A percentile compares a stretch with the other conserved stretches of the same genome.
Conservation (phyloP, 805 yeast species). For the Nakazawaea wickerhamii region DNA sequence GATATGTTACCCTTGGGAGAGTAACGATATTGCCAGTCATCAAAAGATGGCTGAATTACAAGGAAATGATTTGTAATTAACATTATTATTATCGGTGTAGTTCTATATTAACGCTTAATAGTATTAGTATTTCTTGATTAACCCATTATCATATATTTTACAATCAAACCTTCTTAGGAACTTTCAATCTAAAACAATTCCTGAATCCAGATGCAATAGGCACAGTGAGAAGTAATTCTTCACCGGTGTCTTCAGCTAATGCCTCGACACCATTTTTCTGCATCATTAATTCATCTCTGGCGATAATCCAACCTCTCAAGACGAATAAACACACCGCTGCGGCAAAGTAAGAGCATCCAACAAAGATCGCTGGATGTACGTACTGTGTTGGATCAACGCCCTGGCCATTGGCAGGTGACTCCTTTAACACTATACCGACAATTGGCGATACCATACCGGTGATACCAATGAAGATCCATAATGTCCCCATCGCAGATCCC, state of each 20-base stretch:
- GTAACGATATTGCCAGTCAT: conserved; percentile 68
- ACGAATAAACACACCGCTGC: conserved; percentile 37
- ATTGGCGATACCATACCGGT: conserved; percentile 55
- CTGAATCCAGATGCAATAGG: conserved; percentile 2
- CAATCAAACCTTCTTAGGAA: conserved; percentile 15
- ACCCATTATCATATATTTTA: background rate
- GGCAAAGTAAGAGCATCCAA: conserved; percentile 49
- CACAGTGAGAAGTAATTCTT: conserved; percentile 14
- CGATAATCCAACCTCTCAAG: conserved; percentile 50
- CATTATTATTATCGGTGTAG: too few species aligned
- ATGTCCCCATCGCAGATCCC: conserved; percentile 41
- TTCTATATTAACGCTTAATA: too few species aligned
- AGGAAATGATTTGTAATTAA: conserved; percentile 48
- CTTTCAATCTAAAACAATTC: conserved; percentile 3
- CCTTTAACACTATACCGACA: conserved; percentile 49
- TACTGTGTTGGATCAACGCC: conserved; percentile 40
- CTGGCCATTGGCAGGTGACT: conserved; percentile 23
- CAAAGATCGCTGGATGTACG: conserved; percentile 48
- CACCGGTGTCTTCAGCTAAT: conserved; percentile 24
- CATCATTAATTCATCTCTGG: conserved; percentile 34
- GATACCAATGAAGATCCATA: conserved; percentile 46
- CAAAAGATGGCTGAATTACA: conserved; percentile 68
- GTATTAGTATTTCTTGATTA: background rate
- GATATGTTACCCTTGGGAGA: conserved; percentile 89
- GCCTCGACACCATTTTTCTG: conserved; percentile 17